phyloP scores from a whole-genome alignment of 495 filamentous ascomycete species.

The Annulohypoxylon nitens region DNA sequence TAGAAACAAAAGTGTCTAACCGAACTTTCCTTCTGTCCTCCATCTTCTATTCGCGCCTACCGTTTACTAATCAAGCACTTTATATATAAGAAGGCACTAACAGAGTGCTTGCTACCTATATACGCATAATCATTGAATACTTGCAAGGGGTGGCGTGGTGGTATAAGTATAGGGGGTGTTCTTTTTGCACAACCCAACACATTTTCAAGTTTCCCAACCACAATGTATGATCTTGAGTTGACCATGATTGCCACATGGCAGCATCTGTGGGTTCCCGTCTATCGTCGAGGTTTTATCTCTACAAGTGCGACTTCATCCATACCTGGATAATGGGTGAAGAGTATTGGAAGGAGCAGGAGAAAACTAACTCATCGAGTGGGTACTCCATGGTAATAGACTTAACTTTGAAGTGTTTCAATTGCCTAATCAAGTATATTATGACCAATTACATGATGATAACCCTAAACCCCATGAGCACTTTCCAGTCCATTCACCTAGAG shows the following conservation, averaged over 20 bases:
- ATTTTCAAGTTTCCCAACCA: not conserved
- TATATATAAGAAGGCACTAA: not conserved
- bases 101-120: not conserved
- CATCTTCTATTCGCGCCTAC: not conserved
- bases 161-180: not conserved
- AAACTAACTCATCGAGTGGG: constrained; percentile 1
- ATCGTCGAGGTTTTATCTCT: not conserved
- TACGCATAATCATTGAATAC: not conserved
- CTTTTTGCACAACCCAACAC: not conserved
- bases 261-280: not conserved
- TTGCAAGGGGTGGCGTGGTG: not conserved
- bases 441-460: constrained; percentile 25
- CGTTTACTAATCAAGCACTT: not conserved
- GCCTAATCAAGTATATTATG: constrained; percentile 24
- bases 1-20: constrained; percentile 12
- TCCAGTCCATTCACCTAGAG: not conserved
- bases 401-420: constrained; percentile 18
- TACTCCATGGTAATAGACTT: not conserved
- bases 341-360: not conserved
- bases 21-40: not conserved
- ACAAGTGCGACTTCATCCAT: not conserved
- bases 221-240: not conserved
- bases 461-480: constrained; percentile 11
- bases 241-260: constrained; percentile 4
- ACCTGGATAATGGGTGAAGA: not conserved